Evolutionary conservation across 139 green algal species (phyloP), one percentile per base, ranked within the genome.

Genomic region (Coelastrella sp.): DNA sequence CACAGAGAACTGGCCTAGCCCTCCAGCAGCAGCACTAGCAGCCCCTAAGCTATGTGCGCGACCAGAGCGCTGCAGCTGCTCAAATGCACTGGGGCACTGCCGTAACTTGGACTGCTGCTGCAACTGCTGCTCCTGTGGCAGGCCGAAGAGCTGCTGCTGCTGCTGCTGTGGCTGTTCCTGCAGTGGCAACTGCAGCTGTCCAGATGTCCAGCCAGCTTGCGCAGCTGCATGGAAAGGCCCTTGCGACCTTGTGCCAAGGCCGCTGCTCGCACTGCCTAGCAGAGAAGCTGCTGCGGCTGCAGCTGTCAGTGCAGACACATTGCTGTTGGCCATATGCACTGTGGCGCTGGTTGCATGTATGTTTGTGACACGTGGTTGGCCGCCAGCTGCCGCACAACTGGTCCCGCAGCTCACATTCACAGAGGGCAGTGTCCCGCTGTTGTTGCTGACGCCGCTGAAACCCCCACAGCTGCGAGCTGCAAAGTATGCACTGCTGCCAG

Each of bases 221-320:
- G 74, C 14, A 4, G 74, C 74, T 80, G 23, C 74, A 57, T 80
- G 74, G 74, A 80, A 80, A 6, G 68, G 68, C 17, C 68, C 68
- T 3, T 32, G n/a, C 5, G 80, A 11, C 20, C 20, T 19, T 10
- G 7, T 86, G n/a, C 80, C 59, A 86, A 74, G 59, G 10, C 80
- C 60, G n/a, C 57, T 59, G 19, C 65, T 66, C 22, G 56, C 77
- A 56, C 87, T 91, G 75, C 87, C 76, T 32, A 91, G 60, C 87
- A 86, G 32, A 0, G 79, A 56, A 13, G 80, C 80, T 75, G 80
- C 80, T 23, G 80, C 59, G n/a, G 79, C 79, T 47, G 79, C 79
- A 14, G 57, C 65, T 11, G 32, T 71, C 11, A 57, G 20, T 17
- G 23, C 80, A 73, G 80, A 10, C 3, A 23, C 32, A 47, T n/a